Evolutionary conservation across 2,329 filamentous ascomycete species (phyloP), one percentile per base, ranked within the genome.

Genomic region (Aaosphaeria pasadenensis): DNA sequence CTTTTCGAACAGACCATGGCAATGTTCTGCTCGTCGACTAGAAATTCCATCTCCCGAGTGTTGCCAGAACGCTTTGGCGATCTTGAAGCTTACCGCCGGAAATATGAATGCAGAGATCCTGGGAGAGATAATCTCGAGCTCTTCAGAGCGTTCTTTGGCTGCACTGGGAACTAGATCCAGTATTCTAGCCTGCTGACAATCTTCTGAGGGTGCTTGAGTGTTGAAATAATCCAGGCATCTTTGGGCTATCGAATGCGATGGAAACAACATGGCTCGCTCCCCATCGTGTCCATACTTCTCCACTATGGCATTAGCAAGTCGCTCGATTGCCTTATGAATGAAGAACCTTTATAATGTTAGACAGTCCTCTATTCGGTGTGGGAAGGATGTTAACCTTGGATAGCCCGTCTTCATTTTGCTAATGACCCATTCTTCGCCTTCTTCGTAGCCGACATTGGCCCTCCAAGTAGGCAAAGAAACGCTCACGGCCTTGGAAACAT

Each of bases 11-110:
- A 92, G 79, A 39, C 80, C 77, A 51, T 91, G 84, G 64, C 89
- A 96, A 69, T 95, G 96, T 66, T 96, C 92, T 32, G 90, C 91
- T 38, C 91, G 83, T 43, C 94, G 85, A 67, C 91, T 96, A 1
- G 91, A 96, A 11, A 96, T 79, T 11, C 94, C 94, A 52, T 96
- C 91, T 17, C 94, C 94, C 1, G 89, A 88, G 69, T 99, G 94
- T 69, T 97, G 94, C 94, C 94, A 99, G 63, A 95, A 96, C 61
- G 91, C 83, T 70, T 96, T 97, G n/a, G 90, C 89, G 50, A 88
- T 71, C 4, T 82, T 73, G 59, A 86, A 91, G 13, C 83, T 73
- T 9, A 84, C 81, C 41, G 80, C 75, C 0, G 85, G 82, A 58
- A 87, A 90, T 39, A 97, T 66, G 3, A 96, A 84, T 28, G 74